phyloP scores from a whole-genome alignment of 257 asterid genomes.

The Solanum sejunctum region DNA sequence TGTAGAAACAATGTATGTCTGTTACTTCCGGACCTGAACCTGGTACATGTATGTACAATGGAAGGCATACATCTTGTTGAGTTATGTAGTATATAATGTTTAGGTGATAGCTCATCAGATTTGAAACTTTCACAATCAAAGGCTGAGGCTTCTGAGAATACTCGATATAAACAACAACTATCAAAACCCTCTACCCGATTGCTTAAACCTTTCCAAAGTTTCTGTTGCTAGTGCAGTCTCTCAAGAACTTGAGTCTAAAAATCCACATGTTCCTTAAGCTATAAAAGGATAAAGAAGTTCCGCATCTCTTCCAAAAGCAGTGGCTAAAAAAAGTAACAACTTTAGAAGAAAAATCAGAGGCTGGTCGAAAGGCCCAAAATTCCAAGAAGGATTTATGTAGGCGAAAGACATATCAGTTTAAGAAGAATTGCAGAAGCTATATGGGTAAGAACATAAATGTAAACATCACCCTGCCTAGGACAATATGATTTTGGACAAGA shows the following conservation, averaged over 20 bases:
- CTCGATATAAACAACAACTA: conserved; percentile 6
- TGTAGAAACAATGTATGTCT: too few species aligned
- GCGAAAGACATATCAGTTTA: conserved; percentile 47
- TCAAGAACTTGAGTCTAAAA: conserved; percentile 7
- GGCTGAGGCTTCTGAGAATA: conserved; percentile 1
- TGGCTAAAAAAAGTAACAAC: conserved; percentile 14
- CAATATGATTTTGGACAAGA: not conserved
- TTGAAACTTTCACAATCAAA: too few species aligned
- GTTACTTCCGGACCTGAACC: too few species aligned
- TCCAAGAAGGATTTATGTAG: conserved; percentile 3
- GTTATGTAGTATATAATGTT: too few species aligned
- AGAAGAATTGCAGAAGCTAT: conserved; percentile 16
- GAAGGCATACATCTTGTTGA: too few species aligned
- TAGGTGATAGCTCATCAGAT: too few species aligned
- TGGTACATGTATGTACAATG: too few species aligned
- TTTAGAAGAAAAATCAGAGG: not conserved
- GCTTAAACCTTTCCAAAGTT: conserved; percentile 15
- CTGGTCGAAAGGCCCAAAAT: too few species aligned
- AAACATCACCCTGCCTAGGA: not conserved
- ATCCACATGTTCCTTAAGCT: conserved; percentile 1
- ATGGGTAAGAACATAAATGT: too few species aligned
- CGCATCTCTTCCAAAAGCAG: too few species aligned
- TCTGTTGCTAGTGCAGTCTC: conserved; percentile 8
- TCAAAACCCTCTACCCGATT: conserved; percentile 1
- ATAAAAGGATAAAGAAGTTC: not conserved